These are phyloP conservation scores for Aspergillus amoenus DNA, from an alignment of 2,329 filamentous ascomycete genomes.

Conservation along the genomic window DNA sequence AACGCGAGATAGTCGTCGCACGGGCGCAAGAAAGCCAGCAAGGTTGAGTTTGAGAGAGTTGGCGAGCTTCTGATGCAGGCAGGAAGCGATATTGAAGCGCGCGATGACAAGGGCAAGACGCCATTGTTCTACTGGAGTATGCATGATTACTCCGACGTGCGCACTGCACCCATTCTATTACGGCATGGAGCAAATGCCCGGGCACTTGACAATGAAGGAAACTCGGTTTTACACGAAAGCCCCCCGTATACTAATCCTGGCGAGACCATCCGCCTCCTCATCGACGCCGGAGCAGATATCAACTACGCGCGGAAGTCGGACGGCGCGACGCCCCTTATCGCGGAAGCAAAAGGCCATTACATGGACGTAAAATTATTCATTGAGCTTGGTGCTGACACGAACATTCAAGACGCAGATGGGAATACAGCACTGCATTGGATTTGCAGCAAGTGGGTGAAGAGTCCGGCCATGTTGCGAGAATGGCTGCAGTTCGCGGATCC, in stretches of 20 bases:
- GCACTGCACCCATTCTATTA: not conserved
- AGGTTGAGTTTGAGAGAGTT: not conserved
- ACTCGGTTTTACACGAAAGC: not conserved
- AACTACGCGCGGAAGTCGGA: not conserved
- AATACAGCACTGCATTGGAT: constrained; percentile 7
- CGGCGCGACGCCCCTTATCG: not conserved
- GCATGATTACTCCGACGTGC: not conserved
- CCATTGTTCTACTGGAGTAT: not conserved
- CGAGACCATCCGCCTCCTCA: not conserved
- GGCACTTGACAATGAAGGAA: not conserved
- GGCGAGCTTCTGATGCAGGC: not conserved
- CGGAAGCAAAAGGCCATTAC: not conserved
- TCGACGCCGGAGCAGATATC: constrained; percentile 2
- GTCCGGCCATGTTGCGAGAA: not conserved
- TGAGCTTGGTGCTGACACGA: not conserved
- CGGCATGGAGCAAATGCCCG: constrained; percentile 1
- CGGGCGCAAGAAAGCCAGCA: not conserved
- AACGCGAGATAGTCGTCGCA: not conserved
- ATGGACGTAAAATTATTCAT: not conserved
- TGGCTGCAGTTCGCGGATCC: constrained; percentile 1
- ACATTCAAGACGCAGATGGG: constrained; percentile 3
- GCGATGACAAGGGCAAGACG: not conserved
- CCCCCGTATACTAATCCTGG: not conserved
- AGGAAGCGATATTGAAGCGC: constrained; percentile 4
- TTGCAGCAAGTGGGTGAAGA: not conserved